Evolutionary conservation across 306 rosid genomes (phyloP), one percentile per base, ranked within the genome.

Genomic region (Acacia acuminata): DNA sequence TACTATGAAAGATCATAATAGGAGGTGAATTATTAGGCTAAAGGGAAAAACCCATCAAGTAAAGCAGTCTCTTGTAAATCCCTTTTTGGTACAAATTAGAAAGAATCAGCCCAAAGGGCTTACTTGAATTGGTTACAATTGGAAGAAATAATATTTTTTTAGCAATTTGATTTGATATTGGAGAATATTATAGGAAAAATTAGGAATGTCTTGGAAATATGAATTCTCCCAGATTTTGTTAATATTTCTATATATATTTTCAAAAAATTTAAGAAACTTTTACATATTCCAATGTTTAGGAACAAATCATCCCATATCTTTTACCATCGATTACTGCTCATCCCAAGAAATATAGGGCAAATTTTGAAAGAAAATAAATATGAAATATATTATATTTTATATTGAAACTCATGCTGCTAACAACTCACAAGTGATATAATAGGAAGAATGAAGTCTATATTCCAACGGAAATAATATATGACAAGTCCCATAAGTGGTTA

Each of bases 61-160:
- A 76, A 34, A 75, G 68, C 60, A 75, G 76, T 50, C 73, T 69
- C 76, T 75, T 79, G 89, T 82, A 75, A 63, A 79, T 82, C 76
- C 68, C 65, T 64, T 79, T 34, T 80, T 66, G 68, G 43, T 78
- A 14, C 10, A 36, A 73, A 65, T 73, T 50, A 58, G 77, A 61
- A 67, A 74, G 83, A 66, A 73, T 85, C 9, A 4, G 44, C 43
- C 47, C 73, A 67, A 34, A 67, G 24, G 73, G 25, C 42, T 16
- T 36, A 34, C 42, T 65, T 65, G 15, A 32, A 65, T 65, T 32
- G 71, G 71, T 65, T 8, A 16, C 3, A 65, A 15, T 1, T 8
- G 36, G 0, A 14, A 65, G n/a, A 65, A 34, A 34, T 66, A 32
- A 64, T 65, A 15, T 20, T 65, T 30, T 16, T 38, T 27, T 30